Evolutionary conservation across 2,329 filamentous ascomycete species (phyloP).

Genomic region (Fusarium redolens): DNA sequence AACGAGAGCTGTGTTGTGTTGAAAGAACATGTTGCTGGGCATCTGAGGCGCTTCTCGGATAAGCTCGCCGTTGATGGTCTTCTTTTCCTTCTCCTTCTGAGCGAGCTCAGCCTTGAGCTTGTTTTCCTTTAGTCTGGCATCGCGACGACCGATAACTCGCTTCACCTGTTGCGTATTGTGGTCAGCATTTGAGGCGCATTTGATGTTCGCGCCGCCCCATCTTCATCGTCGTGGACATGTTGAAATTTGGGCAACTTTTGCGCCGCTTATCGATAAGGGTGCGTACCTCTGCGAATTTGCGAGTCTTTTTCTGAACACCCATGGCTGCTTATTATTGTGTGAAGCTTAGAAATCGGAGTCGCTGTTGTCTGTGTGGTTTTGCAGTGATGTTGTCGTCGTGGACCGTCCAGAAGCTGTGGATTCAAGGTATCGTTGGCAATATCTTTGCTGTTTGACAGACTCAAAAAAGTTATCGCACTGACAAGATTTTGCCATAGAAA

Average conservation of each 20-base stretch:
- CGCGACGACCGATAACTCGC: constrained; percentile 82
- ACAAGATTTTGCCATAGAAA: constrained; percentile 45
- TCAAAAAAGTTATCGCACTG: constrained; percentile 43
- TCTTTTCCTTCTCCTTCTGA: constrained; percentile 68
- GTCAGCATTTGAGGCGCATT: constrained; percentile 22
- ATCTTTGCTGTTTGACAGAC: constrained; percentile 22
- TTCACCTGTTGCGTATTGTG: constrained; percentile 67
- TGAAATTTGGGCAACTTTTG: constrained; percentile 33
- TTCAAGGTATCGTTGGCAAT: constrained; percentile 15
- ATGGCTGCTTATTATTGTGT: constrained; percentile 58
- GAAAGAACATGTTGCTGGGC: constrained; percentile 86
- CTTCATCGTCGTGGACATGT: neutral
- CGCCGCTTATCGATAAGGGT: constrained; percentile 47
- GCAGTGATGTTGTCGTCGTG: neutral
- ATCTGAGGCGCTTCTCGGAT: constrained; percentile 85
- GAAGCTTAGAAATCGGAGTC: neutral
- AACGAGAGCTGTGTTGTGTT: constrained; percentile 86
- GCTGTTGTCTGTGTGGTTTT: neutral
- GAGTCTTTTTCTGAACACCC: constrained; percentile 89
- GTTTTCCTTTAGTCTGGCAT: constrained; percentile 86
- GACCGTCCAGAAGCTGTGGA: neutral
- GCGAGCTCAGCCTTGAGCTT: constrained; percentile 71
- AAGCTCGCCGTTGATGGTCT: constrained; percentile 67
- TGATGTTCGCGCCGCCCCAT: neutral
- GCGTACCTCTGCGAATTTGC: constrained; percentile 83